Base-by-base conservation (phyloP, 2,329 filamentous ascomycete genomes). In the Neofusicoccum laricinum region DNA sequence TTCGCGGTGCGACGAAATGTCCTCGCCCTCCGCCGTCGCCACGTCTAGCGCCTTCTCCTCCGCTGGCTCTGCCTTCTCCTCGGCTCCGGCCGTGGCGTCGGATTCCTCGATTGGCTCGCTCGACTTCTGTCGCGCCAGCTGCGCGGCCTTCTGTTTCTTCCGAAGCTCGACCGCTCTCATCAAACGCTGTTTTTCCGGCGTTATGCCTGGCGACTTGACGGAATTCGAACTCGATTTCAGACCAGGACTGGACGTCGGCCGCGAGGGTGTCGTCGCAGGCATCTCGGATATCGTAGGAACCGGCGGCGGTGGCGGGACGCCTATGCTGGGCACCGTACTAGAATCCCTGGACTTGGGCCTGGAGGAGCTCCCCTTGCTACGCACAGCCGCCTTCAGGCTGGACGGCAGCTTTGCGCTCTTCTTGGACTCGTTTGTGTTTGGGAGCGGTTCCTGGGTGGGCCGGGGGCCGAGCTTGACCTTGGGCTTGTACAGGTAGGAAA, bases 121-220 rank as follows among this genome's bases (percentile, higher is more conserved):
- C 61, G 40, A 67, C 70, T 43, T 67, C 64, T 76, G 64, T 66
- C 74, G 71, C 68, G 71, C 69, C 64, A 76, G 71, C 66, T 73
- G 68, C 21, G 71, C 73, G 58, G 76, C 77, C 72, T 89, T 88
- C 76, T 92, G 93, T 78, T 90, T 92, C 77, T 96, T 95, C 61
- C 94, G 86, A 69, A 97, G 78, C 76, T 97, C 91, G 79, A 97
- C 85, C 7, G 95, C 95, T 79, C 96, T 97, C 91, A 97, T 93
- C 67, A 99, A 81, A 63, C 95, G 86, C 66, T 91, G 88, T 79
- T 96, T 98, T 76, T 99, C 95, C 0, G 92, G 91, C 1, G 92
- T 92, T 71, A 96, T 90, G n/a, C 81, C 79, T 11, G 75, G 82
- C 70, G 76, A 79, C 73, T 68, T 81, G 73, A 70, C 19, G 3